Percentiles rank a stretch among this genome's conserved stretches.
phyloP scores from a whole-genome alignment of 2,329 filamentous ascomycete species.

The Endoconidiophora laricicola region DNA sequence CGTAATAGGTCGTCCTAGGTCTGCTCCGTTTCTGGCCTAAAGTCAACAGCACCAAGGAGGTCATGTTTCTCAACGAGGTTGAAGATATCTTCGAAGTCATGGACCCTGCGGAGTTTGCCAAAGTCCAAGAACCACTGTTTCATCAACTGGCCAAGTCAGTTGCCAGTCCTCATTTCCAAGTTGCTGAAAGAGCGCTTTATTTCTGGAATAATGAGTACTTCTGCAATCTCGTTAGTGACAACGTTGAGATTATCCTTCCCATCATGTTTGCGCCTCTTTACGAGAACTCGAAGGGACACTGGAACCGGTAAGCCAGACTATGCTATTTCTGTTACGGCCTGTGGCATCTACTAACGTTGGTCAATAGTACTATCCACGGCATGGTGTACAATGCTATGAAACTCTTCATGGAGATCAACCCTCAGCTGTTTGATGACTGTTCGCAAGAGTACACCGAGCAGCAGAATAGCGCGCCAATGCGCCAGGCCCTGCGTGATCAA shows the following conservation, averaged over 20 bases:
- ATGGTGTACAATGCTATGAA: slow-evolving; percentile 99
- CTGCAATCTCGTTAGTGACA: slow-evolving; percentile 97
- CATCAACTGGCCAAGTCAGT: slow-evolving; percentile 96
- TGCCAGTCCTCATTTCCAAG: slow-evolving; percentile 96
- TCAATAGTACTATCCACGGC: slow-evolving; percentile 77
- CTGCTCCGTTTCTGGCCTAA: slow-evolving; percentile 96
- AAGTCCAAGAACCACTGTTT: slow-evolving; percentile 95
- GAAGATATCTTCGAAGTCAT: slow-evolving; percentile 99
- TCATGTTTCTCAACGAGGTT: slow-evolving; percentile 98
- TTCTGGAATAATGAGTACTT: slow-evolving; percentile 99
- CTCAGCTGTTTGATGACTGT: slow-evolving; percentile 94
- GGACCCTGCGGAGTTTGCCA: slow-evolving; percentile 96
- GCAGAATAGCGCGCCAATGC: slow-evolving; percentile 77
- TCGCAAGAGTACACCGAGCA: slow-evolving; percentile 96
- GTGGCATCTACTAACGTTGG: neutral
- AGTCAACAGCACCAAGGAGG: slow-evolving; percentile 98
- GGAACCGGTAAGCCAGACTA: slow-evolving; percentile 61
- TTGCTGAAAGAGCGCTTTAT: slow-evolving; percentile 90
- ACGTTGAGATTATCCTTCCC: slow-evolving; percentile 92
- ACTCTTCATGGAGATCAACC: slow-evolving; percentile 99
- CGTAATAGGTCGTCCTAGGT: slow-evolving; percentile 65
- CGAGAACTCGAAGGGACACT: slow-evolving; percentile 97
- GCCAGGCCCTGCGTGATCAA: slow-evolving; percentile 63
- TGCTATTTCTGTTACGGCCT: neutral
- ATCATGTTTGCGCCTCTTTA: slow-evolving; percentile 99